Evolutionary conservation across 192 early-diverging fungal genomes (phyloP), one percentile per base, ranked within the genome.

Genomic region (Coemansia sp.): DNA sequence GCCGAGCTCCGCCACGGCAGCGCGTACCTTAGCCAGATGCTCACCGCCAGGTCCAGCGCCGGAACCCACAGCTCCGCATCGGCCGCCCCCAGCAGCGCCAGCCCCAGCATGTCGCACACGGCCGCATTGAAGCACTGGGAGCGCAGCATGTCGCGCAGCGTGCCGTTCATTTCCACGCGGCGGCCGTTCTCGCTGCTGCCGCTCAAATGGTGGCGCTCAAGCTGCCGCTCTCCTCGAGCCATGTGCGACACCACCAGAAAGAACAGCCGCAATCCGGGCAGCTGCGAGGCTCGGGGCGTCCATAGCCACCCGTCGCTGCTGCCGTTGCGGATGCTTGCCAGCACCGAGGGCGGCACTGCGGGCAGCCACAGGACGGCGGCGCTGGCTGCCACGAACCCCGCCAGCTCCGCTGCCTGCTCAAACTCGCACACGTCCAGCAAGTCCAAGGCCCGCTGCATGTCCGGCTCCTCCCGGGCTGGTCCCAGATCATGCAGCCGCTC

Each of bases 51-150:
- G 28, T 61, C 57, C n/a, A 75, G 19, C 14, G 65, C 64, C 11
- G 72, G 58, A 3, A 75, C 38, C 72, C 72, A 75, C 13, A 68
- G 44, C 2, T 75, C 72, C 0, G 61, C 44, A 30, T 75, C 72
- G 4, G 51, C 28, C 3, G 53, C 26, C 6, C 61, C 65, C 11
- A 54, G 54, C 14, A 68, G 42, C 8, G 57, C 65, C 33, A 68
- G 39, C 2, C 53, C 61, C 21, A 75, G 51, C 14, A 58, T 61
- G 23, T 65, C 59, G 10, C 49, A 53, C 7, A 75, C 42, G 0
- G 65, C 57, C 1, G 38, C 11, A 2, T 37, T 57, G 20, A 75
- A 30, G 18, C 28, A 57, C 19, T 54, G 65, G 16, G 38, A 10
- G 0, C 74, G 67, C 46, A 70, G 55, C 0, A 48, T 63, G 14